phyloP scores from a whole-genome alignment of 208 protist species.

The Leishmania braziliensis region DNA sequence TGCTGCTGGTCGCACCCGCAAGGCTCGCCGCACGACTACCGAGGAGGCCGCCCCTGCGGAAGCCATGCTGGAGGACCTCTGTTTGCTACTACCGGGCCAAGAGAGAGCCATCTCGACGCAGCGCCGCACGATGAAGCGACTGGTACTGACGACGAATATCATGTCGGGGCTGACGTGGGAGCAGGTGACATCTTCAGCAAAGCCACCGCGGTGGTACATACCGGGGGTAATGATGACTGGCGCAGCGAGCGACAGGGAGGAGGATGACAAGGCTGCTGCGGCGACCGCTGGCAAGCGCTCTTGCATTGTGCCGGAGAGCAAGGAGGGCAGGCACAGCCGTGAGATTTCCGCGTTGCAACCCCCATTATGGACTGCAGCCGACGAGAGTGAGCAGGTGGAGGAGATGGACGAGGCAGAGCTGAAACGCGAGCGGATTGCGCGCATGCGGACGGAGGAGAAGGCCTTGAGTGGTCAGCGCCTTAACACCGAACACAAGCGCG shows the following conservation, averaged over 20 bases:
- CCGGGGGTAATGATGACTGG: constrained; percentile 36
- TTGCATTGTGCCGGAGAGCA: neutral
- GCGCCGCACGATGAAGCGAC: constrained; percentile 49
- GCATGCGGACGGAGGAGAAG: constrained; percentile 63
- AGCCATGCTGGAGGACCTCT: constrained; percentile 59
- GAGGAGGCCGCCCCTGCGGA: constrained; percentile 61
- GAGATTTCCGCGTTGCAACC: neutral
- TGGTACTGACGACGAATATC: constrained; percentile 63
- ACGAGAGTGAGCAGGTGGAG: constrained; percentile 14
- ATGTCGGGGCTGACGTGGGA: constrained; percentile 57
- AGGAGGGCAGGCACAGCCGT: neutral
- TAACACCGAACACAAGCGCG: constrained; percentile 75
- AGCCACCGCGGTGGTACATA: constrained; percentile 75
- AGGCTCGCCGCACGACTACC: constrained; percentile 39
- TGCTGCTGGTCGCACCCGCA: constrained; percentile 53
- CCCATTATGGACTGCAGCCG: neutral
- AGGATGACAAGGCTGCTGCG: neutral
- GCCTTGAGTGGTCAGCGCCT: constrained; percentile 72
- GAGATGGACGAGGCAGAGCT: constrained; percentile 35
- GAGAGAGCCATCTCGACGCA: constrained; percentile 27
- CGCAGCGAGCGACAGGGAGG: neutral
- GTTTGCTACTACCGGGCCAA: constrained; percentile 44
- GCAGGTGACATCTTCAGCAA: constrained; percentile 41
- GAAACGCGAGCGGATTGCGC: constrained; percentile 44
- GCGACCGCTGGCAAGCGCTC: neutral